Evolutionary conservation across 2,329 filamentous ascomycete genomes (phyloP), one percentile per base, ranked within the genome.

Genomic region (Cordyceps cateniannulata): DNA sequence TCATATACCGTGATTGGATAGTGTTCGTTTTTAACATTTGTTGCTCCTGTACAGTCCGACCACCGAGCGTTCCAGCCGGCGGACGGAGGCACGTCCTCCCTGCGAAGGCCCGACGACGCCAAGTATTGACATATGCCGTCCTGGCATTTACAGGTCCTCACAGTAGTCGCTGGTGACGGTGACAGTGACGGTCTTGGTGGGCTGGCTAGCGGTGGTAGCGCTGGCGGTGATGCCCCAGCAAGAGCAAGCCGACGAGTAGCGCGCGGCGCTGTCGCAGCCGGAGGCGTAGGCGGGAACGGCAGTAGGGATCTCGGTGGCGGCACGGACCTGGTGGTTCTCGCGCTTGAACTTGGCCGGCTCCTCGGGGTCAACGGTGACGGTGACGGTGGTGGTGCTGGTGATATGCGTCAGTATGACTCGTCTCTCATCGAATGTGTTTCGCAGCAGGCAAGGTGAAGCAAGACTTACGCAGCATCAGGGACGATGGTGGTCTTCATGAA

Each of bases 161-260:
- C 76, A 78, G 67, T 70, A 74, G 68, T 77, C 74, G 65, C 69
- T 66, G 53, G 75, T 77, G 62, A 70, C 72, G 62, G 76, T 78
- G 60, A 76, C 72, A 32, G 75, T 78, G 59, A 70, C 68, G 9
- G 75, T 78, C 40, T 71, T 68, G 62, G 76, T 78, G 25, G 76
- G 72, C 40, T 65, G 66, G 29, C 74, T 66, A 58, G 72, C 75
- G 12, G 76, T 78, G 61, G 69, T 72, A 50, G 73, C 70, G 27
- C 67, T 63, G 42, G 70, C 70, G 44, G 75, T 77, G 69, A 79
- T 71, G 53, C 76, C 76, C 70, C 72, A 79, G 74, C 77, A 79
- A 57, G 69, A 70, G 73, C 77, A 79, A 58, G 73, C 77, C 42
- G 76, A 75, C 35, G 74, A 69, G 70, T 77, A 79, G 51, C 69